These are phyloP conservation scores for Rehmannia glutinosa DNA, from an alignment of 257 asterid species.

Conservation along the genomic window DNA sequence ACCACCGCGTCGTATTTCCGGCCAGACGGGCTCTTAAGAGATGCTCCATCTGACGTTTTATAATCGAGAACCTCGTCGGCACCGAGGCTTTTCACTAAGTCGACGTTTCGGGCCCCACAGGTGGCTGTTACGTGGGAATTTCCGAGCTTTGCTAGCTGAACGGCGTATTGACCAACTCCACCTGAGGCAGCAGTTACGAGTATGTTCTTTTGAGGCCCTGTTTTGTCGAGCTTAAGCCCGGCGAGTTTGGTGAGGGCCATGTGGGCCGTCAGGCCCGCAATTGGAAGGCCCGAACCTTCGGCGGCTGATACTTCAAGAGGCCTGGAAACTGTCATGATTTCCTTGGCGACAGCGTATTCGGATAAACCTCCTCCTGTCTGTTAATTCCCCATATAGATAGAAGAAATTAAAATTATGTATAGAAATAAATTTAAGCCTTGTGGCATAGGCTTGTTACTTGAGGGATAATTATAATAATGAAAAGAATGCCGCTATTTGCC, in stretches of 20 bases:
- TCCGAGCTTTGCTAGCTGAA: constrained; percentile 72
- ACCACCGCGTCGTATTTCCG: constrained; percentile 57
- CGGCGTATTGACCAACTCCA: constrained; percentile 74
- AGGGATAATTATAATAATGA: too few species aligned
- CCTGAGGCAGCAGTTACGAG: constrained; percentile 74
- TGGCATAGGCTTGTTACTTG: too few species aligned
- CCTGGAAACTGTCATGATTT: constrained; percentile 37
- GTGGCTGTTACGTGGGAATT: constrained; percentile 70
- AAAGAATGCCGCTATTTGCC: too few species aligned
- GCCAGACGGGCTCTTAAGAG: constrained; percentile 63
- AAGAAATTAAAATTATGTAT: neutral
- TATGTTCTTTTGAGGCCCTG: constrained; percentile 43
- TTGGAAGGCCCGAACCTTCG: constrained; percentile 52
- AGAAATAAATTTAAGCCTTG: too few species aligned
- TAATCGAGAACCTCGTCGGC: constrained; percentile 83
- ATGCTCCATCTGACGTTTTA: constrained; percentile 54
- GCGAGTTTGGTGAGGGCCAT: constrained; percentile 39
- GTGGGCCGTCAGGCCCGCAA: constrained; percentile 58
- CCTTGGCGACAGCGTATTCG: constrained; percentile 56
- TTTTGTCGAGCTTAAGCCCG: constrained; percentile 42
- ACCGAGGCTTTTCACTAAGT: constrained; percentile 55
- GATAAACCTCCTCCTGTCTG: constrained; percentile 71
- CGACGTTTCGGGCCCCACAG: constrained; percentile 72
- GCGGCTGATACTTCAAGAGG: constrained; percentile 56
- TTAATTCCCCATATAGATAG: too few species aligned